phyloP scores from a whole-genome alignment of 345 rosid species.

The Odontarrhena argentea region DNA sequence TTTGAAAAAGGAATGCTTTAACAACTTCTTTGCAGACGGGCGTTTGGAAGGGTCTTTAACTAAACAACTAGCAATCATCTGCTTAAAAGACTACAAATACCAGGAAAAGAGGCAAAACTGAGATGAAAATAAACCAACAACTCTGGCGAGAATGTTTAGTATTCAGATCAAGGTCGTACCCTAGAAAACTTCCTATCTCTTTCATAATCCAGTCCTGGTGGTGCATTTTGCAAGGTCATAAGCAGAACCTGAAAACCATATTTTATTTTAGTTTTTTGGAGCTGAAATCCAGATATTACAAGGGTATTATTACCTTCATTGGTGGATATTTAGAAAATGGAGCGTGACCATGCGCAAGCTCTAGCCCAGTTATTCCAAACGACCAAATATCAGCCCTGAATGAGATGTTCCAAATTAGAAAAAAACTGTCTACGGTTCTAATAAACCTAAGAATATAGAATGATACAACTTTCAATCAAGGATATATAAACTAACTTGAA shows the following conservation, averaged over 20 bases:
- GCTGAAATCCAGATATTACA: slow-evolving; percentile 11
- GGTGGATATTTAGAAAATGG: slow-evolving; percentile 99
- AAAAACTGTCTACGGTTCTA: slow-evolving; percentile 26
- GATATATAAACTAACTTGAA: slow-evolving; percentile 64
- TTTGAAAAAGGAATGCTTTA: slow-evolving; percentile 93
- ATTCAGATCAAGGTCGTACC: slow-evolving; percentile 48
- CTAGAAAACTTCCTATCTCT: slow-evolving; percentile 93
- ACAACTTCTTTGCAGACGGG: slow-evolving; percentile 80
- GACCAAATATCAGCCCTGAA: slow-evolving; percentile 99
- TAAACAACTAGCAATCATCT: slow-evolving; percentile 98
- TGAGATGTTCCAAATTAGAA: slow-evolving; percentile 39
- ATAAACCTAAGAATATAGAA: slow-evolving; percentile 14
- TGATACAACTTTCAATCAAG: slow-evolving; percentile 14
- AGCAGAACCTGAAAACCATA: slow-evolving; percentile 73
- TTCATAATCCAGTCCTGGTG: slow-evolving; percentile 96
- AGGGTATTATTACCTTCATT: slow-evolving; percentile 70
- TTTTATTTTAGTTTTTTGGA: slow-evolving; percentile 35
- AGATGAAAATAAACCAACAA: slow-evolving; percentile 10
- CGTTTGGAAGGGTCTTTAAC: slow-evolving; percentile 96
- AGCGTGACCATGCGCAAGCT: slow-evolving; percentile 99
- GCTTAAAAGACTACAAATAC: slow-evolving; percentile 84
- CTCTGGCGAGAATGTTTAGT: slow-evolving; percentile 4
- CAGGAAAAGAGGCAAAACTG: slow-evolving; percentile 29
- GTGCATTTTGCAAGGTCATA: slow-evolving; percentile 99
- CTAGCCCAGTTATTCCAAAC: slow-evolving; percentile 96